phyloP scores from a whole-genome alignment of 352 stramenopile species.

The Globisporangium barbulae region DNA sequence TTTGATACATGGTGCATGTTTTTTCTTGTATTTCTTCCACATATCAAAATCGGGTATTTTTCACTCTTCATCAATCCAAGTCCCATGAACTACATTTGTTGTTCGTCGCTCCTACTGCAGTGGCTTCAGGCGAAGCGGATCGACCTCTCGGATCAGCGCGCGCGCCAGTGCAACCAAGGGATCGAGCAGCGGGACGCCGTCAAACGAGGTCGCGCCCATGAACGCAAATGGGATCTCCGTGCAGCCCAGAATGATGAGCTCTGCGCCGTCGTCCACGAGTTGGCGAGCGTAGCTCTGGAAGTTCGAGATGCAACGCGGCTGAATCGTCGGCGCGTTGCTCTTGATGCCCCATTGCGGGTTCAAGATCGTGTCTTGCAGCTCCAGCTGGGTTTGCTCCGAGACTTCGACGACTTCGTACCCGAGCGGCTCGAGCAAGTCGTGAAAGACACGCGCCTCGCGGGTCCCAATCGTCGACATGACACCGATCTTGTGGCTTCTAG shows the following conservation, averaged over 20 bases:
- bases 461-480: conserved; percentile 49
- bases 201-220: conserved; percentile 20
- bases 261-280: conserved; percentile 29
- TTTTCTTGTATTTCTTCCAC: not conserved
- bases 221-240: conserved; percentile 57
- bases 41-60: not conserved
- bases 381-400: conserved; percentile 23
- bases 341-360: conserved; percentile 57
- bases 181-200: conserved; percentile 39
- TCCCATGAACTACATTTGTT: not conserved
- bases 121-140: conserved; percentile 35
- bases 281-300: conserved; percentile 36
- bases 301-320: conserved; percentile 35
- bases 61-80: not conserved
- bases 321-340: conserved; percentile 34
- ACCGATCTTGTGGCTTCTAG: conserved; percentile 24
- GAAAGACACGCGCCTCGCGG: conserved; percentile 32
- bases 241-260: conserved; percentile 46
- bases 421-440: conserved; percentile 36
- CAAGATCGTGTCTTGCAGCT: conserved; percentile 49
- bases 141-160: conserved; percentile 46
- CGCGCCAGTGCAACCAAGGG: conserved; percentile 43
- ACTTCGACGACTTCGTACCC: conserved; percentile 43
- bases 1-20: not conserved
- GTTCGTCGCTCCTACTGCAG: conserved; percentile 11